Evolutionary conservation across 108 stramenopile species (phyloP), one percentile per base, ranked within the genome.

Genomic region (Poteriospumella lacustris): DNA sequence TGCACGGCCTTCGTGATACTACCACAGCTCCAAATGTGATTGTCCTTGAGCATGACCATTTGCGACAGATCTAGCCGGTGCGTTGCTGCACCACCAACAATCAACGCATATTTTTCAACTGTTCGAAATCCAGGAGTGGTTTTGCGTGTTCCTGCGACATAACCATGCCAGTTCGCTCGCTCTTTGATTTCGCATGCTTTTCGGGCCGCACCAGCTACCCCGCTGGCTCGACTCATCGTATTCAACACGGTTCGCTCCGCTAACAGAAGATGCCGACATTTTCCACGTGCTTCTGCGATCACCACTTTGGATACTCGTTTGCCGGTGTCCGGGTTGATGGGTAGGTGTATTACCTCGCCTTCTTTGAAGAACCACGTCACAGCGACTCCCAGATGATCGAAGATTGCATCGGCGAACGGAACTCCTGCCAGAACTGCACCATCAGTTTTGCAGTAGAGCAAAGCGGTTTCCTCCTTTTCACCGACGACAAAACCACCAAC

Each of bases 1-100:
- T 86, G 73, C 2, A 99, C 96, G 0, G 97, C 97, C 2, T 87
- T 85, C 29, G 88, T 83, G 68, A 99, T 99, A 43, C 76, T 77
- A 0, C 96, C 95, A 12, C 90, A 89, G 41, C 87, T 76, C 92
- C 94, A 96, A 58, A 99, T 78, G 80, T 96, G 95, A 83, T 95
- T 96, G 76, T 96, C 95, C 77, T 99, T 99, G 42, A 99, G 83
- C 98, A 99, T 99, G 39, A 96, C 95, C 98, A 99, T 99, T 81
- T 99, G 98, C 76, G 91, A 91, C 52, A 98, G 73, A 88, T 96
- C 95, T 47, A 94, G 76, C 34, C 97, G 86, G 80, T 97, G 96
- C 15, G 96, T 97, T 15, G 93, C 93, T 9, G 90, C 93, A 26
- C 97, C 98, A 28, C 96, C 97, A 3, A 98, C 95, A 33, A 99